These are phyloP conservation scores for Penicillium sp. DNA, from an alignment of 2,329 filamentous ascomycete species.

Conservation along the genomic window DNA sequence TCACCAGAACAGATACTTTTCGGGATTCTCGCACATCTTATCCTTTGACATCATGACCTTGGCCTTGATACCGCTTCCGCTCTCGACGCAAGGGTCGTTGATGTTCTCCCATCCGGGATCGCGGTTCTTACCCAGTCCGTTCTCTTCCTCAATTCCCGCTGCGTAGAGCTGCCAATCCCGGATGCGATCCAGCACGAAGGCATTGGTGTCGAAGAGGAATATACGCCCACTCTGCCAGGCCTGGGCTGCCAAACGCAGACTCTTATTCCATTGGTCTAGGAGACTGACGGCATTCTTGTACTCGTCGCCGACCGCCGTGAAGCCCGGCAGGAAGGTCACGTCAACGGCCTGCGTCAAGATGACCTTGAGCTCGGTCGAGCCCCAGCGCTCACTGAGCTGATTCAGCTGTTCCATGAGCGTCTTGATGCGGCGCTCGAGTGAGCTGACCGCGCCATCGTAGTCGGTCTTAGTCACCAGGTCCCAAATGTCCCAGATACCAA, in stretches of 20 bases:
- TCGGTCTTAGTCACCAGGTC: slow-evolving; percentile 28
- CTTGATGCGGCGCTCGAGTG: slow-evolving; percentile 31
- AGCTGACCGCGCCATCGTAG: slow-evolving; percentile 24
- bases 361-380: slow-evolving; percentile 32
- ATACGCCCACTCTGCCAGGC: slow-evolving; percentile 35
- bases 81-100: slow-evolving; percentile 34
- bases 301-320: slow-evolving; percentile 24
- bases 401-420: slow-evolving; percentile 35
- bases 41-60: slow-evolving; percentile 32
- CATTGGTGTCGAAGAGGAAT: slow-evolving; percentile 42
- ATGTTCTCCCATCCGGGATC: slow-evolving; percentile 39
- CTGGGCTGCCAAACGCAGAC: slow-evolving; percentile 28
- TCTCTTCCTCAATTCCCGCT: slow-evolving; percentile 35
- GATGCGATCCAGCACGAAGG: slow-evolving; percentile 39
- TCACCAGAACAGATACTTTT: slow-evolving; percentile 44
- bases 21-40: slow-evolving; percentile 32
- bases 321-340: slow-evolving; percentile 42
- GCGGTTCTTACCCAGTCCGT: slow-evolving; percentile 33
- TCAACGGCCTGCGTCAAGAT: slow-evolving; percentile 40
- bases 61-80: slow-evolving; percentile 25
- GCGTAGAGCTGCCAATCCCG: slow-evolving; percentile 39
- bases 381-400: slow-evolving; percentile 29
- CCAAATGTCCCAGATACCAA: slow-evolving; percentile 43
- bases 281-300: slow-evolving; percentile 37
- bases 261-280: slow-evolving; percentile 36